Percentiles rank a stretch among this genome's conserved stretches.
Evolutionary conservation across 2,329 filamentous ascomycete species (phyloP).

Genomic region (Sporothrix phasma): DNA sequence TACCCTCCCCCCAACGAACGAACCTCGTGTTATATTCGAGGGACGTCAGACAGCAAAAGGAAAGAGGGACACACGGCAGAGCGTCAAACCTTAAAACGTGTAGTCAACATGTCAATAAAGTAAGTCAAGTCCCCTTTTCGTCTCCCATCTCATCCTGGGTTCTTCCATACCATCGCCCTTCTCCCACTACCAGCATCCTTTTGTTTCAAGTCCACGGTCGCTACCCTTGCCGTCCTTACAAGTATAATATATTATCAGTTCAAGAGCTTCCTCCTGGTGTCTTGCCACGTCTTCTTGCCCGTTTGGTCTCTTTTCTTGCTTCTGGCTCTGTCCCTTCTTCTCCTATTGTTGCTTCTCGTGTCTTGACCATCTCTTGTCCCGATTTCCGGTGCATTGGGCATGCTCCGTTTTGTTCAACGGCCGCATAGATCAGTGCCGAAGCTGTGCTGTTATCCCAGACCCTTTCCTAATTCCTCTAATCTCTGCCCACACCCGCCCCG

Average conservation of each 20-base stretch:
- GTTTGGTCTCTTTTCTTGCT: not conserved
- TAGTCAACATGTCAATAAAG: slow-evolving; percentile 42
- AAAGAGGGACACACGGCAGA: slow-evolving; percentile 17
- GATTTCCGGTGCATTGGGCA: not conserved
- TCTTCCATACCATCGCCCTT: not conserved
- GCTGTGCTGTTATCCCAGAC: slow-evolving; percentile 12
- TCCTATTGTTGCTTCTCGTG: not conserved
- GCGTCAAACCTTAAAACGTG: not conserved
- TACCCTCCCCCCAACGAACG: slow-evolving; percentile 21
- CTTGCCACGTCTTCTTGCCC: not conserved
- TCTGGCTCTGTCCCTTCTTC: not conserved
- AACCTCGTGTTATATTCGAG: slow-evolving; percentile 12
- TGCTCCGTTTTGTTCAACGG: slow-evolving; percentile 17
- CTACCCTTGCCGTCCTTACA: not conserved
- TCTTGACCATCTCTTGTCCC: not conserved
- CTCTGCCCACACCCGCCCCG: slow-evolving; percentile 7
- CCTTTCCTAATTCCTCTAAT: slow-evolving; percentile 11
- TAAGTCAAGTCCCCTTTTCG: slow-evolving; percentile 27
- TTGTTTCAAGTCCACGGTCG: not conserved
- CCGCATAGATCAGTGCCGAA: slow-evolving; percentile 2
- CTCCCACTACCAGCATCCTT: not conserved
- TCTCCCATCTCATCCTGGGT: not conserved
- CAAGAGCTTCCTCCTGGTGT: not conserved
- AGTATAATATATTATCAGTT: not conserved
- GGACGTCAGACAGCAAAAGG: not conserved